These are phyloP conservation scores for Neocatenulostroma microsporum DNA, from an alignment of 2,329 filamentous ascomycete genomes.

Conservation along the genomic window DNA sequence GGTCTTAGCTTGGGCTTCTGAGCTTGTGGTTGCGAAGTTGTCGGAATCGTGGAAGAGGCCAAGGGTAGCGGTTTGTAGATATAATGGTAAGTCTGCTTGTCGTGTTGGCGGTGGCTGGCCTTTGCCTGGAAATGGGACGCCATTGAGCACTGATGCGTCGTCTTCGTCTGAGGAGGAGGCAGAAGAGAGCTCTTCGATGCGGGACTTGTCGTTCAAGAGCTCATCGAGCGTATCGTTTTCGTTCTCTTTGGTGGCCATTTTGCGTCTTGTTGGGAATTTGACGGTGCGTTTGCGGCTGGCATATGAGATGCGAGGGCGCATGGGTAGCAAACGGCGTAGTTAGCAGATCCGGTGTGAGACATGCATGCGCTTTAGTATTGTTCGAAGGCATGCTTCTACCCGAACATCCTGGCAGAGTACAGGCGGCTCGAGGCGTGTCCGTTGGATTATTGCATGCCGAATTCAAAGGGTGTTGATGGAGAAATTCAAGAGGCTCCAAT, in stretches of 20 bases:
- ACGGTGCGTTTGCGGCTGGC: conserved; percentile 3
- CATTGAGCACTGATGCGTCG: conserved; percentile 17
- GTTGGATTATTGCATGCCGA: too few relatives aligned
- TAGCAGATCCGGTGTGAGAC: conserved; percentile 4
- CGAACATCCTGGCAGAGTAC: too few relatives aligned
- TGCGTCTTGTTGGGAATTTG: conserved; percentile 6
- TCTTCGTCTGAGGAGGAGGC: conserved; percentile 15
- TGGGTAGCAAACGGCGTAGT: neutral
- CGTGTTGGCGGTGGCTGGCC: conserved; percentile 6
- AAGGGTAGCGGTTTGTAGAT: conserved; percentile 19
- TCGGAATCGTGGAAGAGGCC: conserved; percentile 23
- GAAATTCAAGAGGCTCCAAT: too few relatives aligned
- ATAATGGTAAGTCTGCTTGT: conserved; percentile 17
- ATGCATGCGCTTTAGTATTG: conserved; percentile 10
- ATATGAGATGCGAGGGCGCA: neutral
- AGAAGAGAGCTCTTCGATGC: conserved; percentile 28
- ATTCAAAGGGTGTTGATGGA: too few relatives aligned
- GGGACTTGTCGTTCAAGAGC: conserved; percentile 16
- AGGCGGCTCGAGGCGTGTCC: too few relatives aligned
- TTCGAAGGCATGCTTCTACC: conserved; percentile 15
- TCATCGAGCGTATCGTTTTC: conserved; percentile 24
- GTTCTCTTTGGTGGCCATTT: conserved; percentile 9
- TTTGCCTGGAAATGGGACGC: conserved; percentile 24
- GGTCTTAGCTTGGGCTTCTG: conserved; percentile 17
- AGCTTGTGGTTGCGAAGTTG: conserved; percentile 18